phyloP scores from a whole-genome alignment of 1,284 basidiomycete genomes.

The Apiotrichum porosum region DNA sequence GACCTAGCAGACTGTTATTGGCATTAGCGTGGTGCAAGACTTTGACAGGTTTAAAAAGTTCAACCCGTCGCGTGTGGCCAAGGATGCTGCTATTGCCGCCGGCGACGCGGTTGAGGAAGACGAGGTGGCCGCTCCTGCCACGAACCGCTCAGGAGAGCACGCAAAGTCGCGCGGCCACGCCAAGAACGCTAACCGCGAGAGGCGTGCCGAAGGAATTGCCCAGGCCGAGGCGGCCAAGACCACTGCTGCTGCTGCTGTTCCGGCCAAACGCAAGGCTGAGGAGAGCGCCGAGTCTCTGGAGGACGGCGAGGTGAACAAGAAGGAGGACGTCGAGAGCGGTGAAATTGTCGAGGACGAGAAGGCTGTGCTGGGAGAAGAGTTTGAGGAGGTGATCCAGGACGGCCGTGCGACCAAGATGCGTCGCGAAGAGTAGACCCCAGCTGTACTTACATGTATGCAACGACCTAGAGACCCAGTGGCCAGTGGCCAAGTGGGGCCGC shows the following conservation, averaged over 20 bases:
- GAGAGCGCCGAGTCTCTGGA: conserved; percentile 11
- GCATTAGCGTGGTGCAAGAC: conserved; percentile 34
- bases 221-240: conserved; percentile 4
- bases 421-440: conserved; percentile 12
- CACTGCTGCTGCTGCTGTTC: background rate
- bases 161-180: background rate
- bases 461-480: no score
- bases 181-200: conserved; percentile 9
- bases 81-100: conserved; percentile 14
- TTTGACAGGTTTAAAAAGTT: conserved; percentile 41
- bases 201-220: conserved; percentile 8
- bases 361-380: conserved; percentile 16
- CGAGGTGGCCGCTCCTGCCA: background rate
- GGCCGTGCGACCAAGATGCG: conserved; percentile 18
- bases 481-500: no score
- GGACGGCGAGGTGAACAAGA: conserved; percentile 8
- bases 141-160: background rate
- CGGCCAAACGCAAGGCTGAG: conserved; percentile 13
- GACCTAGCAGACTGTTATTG: conserved; percentile 25
- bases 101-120: background rate
- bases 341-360: conserved; percentile 18
- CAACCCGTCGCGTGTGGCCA: conserved; percentile 21
- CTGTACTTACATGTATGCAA: conserved; percentile 4
- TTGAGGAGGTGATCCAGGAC: conserved; percentile 15
- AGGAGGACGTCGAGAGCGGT: conserved; percentile 13